Base-by-base conservation (phyloP, 169 alveolate genomes). In the Cryptosporidium muris region DNA sequence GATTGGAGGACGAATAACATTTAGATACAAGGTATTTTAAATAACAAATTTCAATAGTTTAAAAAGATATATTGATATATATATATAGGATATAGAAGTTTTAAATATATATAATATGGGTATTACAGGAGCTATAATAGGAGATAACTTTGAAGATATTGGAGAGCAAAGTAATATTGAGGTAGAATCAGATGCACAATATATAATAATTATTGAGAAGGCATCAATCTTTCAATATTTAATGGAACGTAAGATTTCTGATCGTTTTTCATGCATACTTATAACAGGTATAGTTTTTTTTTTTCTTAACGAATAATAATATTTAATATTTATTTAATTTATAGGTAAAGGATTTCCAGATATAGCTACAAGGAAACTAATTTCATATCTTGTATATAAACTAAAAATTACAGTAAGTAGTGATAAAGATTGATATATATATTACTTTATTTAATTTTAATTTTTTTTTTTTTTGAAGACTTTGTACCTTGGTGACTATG, bases 151-250 rank as follows among this genome's bases (percentile, higher is more conserved):
- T 58, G 85, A 74, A 40, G 25, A 49, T 45, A n/a, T 14, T 5
- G 52, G 67, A 16, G 38, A 58, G 2, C 43, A 45, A 6, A 64
- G 14, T 16, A 51, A 66, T 25, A n/a, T 51, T 66, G 42, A 52
- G 3, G 62, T 25, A 58, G 38, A 58, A 58, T 58, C 85, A 45
- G 51, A 60, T 25, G 62, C 34, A 14, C 54, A 58, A 34, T 74
- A 74, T 47, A 4, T 74, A 45, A 43, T 74, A 74, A 1, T 74
- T 25, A 58, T 74, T 56, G 85, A 74, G 43, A 74, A 74, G 36
- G 85, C 85, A 16, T 74, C 85, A 4, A 60, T 74, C 54, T 74
- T 74, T 74, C 85, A 74, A 25, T 74, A 74, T 74, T 74, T 74
- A 58, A 74, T 74, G 85, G 85, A 74, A 8, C 54, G 85, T 12